Evolutionary conservation across 2,329 filamentous ascomycete genomes (phyloP).

Genomic region (Tolypocladium inflatum): DNA sequence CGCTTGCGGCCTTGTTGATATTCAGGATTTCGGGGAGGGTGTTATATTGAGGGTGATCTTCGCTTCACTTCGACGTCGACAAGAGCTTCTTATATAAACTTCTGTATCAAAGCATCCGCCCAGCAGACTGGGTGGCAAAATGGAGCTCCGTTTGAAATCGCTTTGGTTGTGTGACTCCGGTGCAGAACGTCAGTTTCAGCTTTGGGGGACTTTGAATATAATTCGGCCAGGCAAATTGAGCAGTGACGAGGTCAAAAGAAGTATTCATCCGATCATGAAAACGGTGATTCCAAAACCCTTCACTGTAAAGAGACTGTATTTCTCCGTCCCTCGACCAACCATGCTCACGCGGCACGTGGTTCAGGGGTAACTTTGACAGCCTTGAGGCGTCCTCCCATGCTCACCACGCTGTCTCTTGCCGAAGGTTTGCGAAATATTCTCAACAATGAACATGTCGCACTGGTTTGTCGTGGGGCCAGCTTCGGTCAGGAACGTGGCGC

Average conservation of each 20-base stretch:
- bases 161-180: not conserved
- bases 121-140: not conserved
- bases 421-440: too few relatives aligned
- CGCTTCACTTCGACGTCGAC: not conserved
- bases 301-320: too few relatives aligned
- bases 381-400: too few relatives aligned
- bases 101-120: not conserved
- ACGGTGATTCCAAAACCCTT: too few relatives aligned
- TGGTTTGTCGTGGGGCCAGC: too few relatives aligned
- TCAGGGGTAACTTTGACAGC: too few relatives aligned
- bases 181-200: not conserved
- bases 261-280: too few relatives aligned
- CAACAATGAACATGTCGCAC: too few relatives aligned
- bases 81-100: not conserved
- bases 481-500: too few relatives aligned
- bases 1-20: not conserved
- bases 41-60: not conserved
- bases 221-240: not conserved
- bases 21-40: not conserved
- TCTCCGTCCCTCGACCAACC: too few relatives aligned
- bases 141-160: not conserved
- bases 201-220: not conserved
- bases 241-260: not conserved
- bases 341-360: too few relatives aligned
- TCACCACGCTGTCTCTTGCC: too few relatives aligned